Evolutionary conservation across 164 flowering plant species (phyloP).

Genomic region (Amborella trichopoda): DNA sequence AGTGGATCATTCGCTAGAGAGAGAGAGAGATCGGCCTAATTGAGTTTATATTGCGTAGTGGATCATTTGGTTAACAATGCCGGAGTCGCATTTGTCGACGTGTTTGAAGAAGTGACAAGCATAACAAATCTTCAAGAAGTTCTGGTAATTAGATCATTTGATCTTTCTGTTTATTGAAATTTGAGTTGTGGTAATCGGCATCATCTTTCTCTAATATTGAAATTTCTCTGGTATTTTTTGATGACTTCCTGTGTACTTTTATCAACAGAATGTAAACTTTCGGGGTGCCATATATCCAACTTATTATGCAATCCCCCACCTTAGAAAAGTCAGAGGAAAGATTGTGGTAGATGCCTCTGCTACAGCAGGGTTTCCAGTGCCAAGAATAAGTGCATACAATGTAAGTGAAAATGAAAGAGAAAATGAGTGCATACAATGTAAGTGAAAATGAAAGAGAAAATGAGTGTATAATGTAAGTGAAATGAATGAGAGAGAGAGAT

Average conservation of each 20-base stretch:
- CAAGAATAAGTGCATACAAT: conserved; percentile 28
- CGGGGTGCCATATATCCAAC: conserved; percentile 50
- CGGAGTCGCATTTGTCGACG: conserved; percentile 20
- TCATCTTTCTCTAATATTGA: not conserved
- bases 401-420: conserved; percentile 13
- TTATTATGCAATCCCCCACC: conserved; percentile 36
- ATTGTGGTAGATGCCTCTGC: conserved; percentile 29
- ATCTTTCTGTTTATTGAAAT: not conserved
- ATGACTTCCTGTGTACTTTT: not conserved
- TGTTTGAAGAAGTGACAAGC: conserved; percentile 34
- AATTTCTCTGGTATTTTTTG: too few relatives aligned
- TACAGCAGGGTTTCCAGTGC: conserved; percentile 25
- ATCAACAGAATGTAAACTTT: conserved; percentile 37
- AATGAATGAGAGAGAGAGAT: not conserved
- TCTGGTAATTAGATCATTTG: conserved; percentile 28
- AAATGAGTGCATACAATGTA: conserved; percentile 11
- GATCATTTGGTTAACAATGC: conserved; percentile 74
- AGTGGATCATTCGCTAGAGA: too few relatives aligned
- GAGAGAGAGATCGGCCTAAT: too few relatives aligned
- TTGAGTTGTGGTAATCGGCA: not conserved
- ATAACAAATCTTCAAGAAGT: conserved; percentile 11
- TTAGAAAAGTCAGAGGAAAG: conserved; percentile 34
- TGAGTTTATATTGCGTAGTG: too few relatives aligned
- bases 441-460: not conserved
- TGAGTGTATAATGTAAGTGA: not conserved